Evolutionary conservation across 2,329 filamentous ascomycete species (phyloP).

Genomic region (Penicillium sp.): DNA sequence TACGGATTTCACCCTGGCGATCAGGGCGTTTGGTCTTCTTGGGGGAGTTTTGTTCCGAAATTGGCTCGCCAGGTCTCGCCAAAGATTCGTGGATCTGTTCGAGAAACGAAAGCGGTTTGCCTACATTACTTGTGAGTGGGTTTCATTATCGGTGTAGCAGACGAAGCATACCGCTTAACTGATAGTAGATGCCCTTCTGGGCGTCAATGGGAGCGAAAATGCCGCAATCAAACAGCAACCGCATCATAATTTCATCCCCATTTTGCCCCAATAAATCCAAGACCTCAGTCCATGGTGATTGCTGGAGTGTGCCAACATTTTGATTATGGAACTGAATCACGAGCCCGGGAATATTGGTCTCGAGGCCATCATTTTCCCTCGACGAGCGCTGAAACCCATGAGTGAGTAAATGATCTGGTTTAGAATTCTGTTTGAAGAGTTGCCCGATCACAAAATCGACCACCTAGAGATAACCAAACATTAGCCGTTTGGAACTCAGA

Average conservation of each 20-base stretch:
- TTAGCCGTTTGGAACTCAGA: not conserved
- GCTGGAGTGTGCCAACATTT: slow-evolving; percentile 68
- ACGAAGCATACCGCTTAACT: slow-evolving; percentile 69
- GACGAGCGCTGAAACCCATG: slow-evolving; percentile 69
- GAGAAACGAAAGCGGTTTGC: slow-evolving; percentile 32
- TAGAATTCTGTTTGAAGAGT: slow-evolving; percentile 65
- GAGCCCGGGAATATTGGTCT: slow-evolving; percentile 64
- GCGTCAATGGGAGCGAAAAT: slow-evolving; percentile 67
- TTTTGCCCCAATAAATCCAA: slow-evolving; percentile 71
- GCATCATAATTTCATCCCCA: slow-evolving; percentile 75
- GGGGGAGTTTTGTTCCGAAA: not conserved
- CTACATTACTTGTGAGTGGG: slow-evolving; percentile 8
- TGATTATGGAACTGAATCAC: slow-evolving; percentile 66
- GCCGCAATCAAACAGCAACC: slow-evolving; percentile 73
- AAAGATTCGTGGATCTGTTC: slow-evolving; percentile 23
- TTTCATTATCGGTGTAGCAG: not conserved
- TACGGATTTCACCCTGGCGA: slow-evolving; percentile 11
- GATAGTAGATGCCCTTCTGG: slow-evolving; percentile 67
- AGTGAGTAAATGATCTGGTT: slow-evolving; percentile 74
- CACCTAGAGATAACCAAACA: slow-evolving; percentile 52
- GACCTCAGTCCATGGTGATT: slow-evolving; percentile 71
- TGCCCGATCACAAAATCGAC: slow-evolving; percentile 76
- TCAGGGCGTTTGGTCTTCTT: not conserved
- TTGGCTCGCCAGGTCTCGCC: not conserved
- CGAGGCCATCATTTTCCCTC: slow-evolving; percentile 33